phyloP scores from a whole-genome alignment of 208 protist genomes.

The Crithidia expoeki region DNA sequence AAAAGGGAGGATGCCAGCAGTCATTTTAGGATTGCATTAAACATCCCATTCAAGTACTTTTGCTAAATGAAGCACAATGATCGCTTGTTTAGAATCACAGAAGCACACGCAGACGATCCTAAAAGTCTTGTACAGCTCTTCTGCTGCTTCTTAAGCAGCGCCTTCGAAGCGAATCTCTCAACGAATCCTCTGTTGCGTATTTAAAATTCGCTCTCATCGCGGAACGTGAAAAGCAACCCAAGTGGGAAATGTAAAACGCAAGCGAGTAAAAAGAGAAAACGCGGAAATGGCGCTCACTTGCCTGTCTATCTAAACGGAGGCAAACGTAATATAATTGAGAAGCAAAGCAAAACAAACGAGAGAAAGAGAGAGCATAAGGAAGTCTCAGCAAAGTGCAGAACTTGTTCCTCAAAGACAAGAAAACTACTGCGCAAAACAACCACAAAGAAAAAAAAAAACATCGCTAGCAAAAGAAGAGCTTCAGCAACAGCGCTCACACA shows the following conservation, averaged over 20 bases:
- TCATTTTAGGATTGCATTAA: no score
- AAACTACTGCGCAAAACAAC: background rate
- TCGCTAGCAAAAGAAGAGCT: background rate
- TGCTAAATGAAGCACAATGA: no score
- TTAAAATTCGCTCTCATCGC: background rate
- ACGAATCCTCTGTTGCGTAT: no score
- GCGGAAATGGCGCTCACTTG: background rate
- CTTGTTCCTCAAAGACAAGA: background rate
- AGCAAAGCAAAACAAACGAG: background rate
- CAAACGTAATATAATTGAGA: background rate
- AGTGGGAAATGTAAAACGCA: background rate
- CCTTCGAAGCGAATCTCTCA: no score
- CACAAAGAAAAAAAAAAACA: background rate
- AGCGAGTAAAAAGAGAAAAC: background rate
- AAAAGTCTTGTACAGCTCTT: no score
- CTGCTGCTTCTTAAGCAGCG: no score
- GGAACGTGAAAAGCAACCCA: background rate
- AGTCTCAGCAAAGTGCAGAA: background rate
- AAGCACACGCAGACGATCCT: no score
- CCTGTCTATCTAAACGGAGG: conserved; percentile 21
- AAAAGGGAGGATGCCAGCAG: no score
- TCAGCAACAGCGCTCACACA: no score
- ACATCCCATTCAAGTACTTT: no score
- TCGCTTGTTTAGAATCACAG: no score
- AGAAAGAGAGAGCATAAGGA: background rate